A percentile compares a stretch with the other conserved stretches of the same genome.
Conservation (phyloP, 345 rosid genomes). For the Sonneratia alba region DNA sequence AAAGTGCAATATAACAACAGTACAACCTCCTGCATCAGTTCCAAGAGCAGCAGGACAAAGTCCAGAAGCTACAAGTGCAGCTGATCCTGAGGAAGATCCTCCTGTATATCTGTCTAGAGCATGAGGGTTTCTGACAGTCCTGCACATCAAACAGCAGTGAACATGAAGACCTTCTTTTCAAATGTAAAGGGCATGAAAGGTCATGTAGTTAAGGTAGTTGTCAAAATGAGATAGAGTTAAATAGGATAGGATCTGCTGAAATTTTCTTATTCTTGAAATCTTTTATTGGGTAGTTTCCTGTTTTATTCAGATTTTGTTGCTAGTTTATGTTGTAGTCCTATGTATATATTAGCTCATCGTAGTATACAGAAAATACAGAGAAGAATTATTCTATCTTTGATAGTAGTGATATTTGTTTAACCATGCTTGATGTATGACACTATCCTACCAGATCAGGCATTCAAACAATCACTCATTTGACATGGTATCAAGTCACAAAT, state of each 20-base stretch:
- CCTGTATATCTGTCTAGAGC: slow-evolving; percentile 78
- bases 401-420: not conserved
- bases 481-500: not conserved
- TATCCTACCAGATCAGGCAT: not conserved
- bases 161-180: not conserved
- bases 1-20: not conserved
- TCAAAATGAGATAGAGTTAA: too few relatives aligned
- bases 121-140: slow-evolving; percentile 89
- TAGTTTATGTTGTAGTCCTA: too few relatives aligned
- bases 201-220: not conserved
- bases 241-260: too few relatives aligned
- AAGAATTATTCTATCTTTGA: too few relatives aligned
- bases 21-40: slow-evolving; percentile 92
- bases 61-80: slow-evolving; percentile 87
- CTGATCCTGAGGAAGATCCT: slow-evolving; percentile 93
- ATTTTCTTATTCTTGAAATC: too few relatives aligned
- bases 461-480: not conserved
- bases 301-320: too few relatives aligned
- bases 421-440: not conserved
- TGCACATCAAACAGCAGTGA: slow-evolving; percentile 12
- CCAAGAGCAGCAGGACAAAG: slow-evolving; percentile 87
- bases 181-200: not conserved
- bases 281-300: too few relatives aligned
- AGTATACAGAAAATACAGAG: too few relatives aligned
- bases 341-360: too few relatives aligned